phyloP scores from a whole-genome alignment of 768 basidiomycete species.

The Infundibulicybe gibba region DNA sequence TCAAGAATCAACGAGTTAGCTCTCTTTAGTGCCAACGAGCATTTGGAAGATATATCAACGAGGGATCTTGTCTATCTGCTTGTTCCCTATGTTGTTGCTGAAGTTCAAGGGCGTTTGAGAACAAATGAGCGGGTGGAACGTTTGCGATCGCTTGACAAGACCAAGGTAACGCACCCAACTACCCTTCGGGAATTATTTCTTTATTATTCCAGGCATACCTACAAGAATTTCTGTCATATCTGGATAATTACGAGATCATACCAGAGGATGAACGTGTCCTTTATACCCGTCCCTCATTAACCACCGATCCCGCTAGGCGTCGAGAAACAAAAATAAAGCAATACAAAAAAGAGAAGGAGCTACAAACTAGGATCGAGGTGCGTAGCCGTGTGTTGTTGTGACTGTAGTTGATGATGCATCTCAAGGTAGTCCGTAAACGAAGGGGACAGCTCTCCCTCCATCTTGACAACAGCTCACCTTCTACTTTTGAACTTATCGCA shows the following conservation, averaged over 20 bases:
- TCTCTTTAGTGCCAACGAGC: slow-evolving; percentile 83
- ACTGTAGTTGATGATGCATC: background rate
- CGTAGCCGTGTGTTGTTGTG: slow-evolving; percentile 6
- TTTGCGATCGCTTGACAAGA: slow-evolving; percentile 46
- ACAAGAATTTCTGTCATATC: slow-evolving; percentile 37
- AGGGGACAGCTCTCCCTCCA: slow-evolving; percentile 34
- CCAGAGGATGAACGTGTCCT: slow-evolving; percentile 56
- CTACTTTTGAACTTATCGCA: slow-evolving; percentile 61
- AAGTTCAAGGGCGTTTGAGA: slow-evolving; percentile 58
- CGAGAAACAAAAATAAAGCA: slow-evolving; percentile 91
- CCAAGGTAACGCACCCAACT: slow-evolving; percentile 43
- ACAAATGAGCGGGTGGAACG: slow-evolving; percentile 57
- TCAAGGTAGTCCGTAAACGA: slow-evolving; percentile 53
- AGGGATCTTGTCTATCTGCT: slow-evolving; percentile 72
- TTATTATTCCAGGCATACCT: slow-evolving; percentile 24
- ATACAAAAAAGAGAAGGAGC: slow-evolving; percentile 81
- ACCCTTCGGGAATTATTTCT: slow-evolving; percentile 11
- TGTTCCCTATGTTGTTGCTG: slow-evolving; percentile 64
- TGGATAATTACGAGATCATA: slow-evolving; percentile 68
- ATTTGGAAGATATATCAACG: slow-evolving; percentile 78
- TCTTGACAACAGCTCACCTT: slow-evolving; percentile 23
- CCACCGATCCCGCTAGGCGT: slow-evolving; percentile 63
- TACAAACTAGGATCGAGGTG: slow-evolving; percentile 71
- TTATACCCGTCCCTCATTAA: slow-evolving; percentile 41
- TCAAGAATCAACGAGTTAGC: slow-evolving; percentile 56